phyloP scores from a whole-genome alignment of 371 early-diverging fungal genomes.

The Smittium mucronatum region DNA sequence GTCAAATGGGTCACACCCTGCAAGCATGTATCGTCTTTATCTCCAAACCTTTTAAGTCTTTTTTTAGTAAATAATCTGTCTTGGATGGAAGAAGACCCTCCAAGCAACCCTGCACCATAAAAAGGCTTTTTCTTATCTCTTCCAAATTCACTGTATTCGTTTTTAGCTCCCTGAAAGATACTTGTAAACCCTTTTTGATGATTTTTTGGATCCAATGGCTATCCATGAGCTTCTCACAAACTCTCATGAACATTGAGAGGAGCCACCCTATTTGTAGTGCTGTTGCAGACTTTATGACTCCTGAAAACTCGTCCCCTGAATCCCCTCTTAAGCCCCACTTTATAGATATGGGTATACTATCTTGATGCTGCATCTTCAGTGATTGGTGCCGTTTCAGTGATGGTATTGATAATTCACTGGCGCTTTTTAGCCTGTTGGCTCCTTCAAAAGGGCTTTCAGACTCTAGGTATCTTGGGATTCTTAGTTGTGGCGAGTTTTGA shows the following conservation, averaged over 20 bases:
- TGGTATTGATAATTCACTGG: background rate
- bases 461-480: background rate
- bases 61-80: no score
- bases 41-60: no score
- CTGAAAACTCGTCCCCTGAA: background rate
- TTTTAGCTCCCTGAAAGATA: background rate
- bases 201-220: background rate
- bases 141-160: background rate
- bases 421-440: background rate
- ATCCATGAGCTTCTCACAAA: background rate
- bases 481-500: background rate
- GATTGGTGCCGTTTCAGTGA: background rate
- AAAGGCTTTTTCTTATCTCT: background rate
- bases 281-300: background rate
- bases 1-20: background rate
- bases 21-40: no score
- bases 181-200: background rate
- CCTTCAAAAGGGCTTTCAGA: background rate
- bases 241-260: background rate
- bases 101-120: background rate
- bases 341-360: background rate
- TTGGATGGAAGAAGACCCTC: background rate
- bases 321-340: background rate
- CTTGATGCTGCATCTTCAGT: background rate
- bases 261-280: background rate